Evolutionary conservation across 2,329 filamentous ascomycete species (phyloP), one percentile per base, ranked within the genome.

Genomic region (Didymellaceae sp.): DNA sequence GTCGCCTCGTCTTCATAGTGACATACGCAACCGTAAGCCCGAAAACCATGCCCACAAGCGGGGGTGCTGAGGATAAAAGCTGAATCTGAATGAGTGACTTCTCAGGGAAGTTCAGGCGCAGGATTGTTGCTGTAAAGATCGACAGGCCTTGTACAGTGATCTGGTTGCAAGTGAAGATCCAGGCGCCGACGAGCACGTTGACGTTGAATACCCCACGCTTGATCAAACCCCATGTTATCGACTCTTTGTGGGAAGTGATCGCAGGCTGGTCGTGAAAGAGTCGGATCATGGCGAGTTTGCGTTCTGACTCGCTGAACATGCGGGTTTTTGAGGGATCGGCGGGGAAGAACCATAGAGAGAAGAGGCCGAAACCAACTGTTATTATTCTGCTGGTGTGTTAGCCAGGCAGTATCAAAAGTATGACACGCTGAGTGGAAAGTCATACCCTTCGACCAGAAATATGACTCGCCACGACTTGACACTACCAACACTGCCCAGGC

Each of bases 141-240:
- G 38, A 31, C 17, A 41, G 26, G 3, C 38, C 38, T 16, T 41
- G 38, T 11, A 41, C 38, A 4, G 38, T 41, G 28, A 41, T 41
- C 17, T 41, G 38, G 13, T 41, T 41, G 26, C 38, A 41, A 5
- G 38, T 41, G 38, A 21, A 41, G 26, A 41, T 41, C 38, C 38
- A 41, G 26, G 38, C 38, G 18, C 38, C 26, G 3, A 16, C 26
- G 6, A 41, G 26, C 14, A 41, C 26, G 18, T 41, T 41, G 26
- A 41, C 17, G 13, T 41, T 41, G 0, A 41, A 32, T 2, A 31
- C 18, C 11, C 38, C 38, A n/a, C 38, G 26, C 13, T 16, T 41
- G 18, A 41, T n/a, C 13, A 24, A 14, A 13, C 17, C 10, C 38
- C 38, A 41, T 6, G 13, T 22, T 5, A 32, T 41, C 8, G 6